phyloP scores from a whole-genome alignment of 2,329 filamentous ascomycete genomes.

The Acrodontium crateriforme region DNA sequence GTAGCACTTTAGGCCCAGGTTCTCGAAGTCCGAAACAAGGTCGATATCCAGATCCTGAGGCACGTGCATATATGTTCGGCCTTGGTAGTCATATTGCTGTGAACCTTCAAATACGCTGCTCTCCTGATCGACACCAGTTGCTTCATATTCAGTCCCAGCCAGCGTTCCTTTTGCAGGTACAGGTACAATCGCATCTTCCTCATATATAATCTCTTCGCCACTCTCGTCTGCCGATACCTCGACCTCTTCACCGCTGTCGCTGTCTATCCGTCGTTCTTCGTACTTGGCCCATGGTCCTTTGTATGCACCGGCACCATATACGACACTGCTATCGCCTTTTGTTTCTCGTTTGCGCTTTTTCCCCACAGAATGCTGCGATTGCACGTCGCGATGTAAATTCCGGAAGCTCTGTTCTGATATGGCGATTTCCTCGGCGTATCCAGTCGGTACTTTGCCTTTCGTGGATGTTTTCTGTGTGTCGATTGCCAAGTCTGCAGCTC shows the following conservation, averaged over 20 bases:
- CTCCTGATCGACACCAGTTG: conserved; percentile 42
- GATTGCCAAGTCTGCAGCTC: conserved; percentile 13
- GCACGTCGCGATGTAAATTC: conserved; percentile 69
- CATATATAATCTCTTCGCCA: conserved; percentile 60
- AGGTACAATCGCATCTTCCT: conserved; percentile 56
- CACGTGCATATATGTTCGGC: conserved; percentile 93
- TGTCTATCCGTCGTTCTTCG: conserved; percentile 55
- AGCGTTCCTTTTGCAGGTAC: conserved; percentile 34
- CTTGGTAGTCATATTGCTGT: conserved; percentile 80
- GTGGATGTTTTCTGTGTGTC: conserved; percentile 22
- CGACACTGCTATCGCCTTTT: conserved; percentile 71
- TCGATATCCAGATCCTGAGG: conserved; percentile 83
- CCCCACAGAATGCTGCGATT: conserved; percentile 31
- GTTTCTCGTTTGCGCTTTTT: conserved; percentile 73
- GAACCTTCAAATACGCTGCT: conserved; percentile 77
- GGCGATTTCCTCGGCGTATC: conserved; percentile 73
- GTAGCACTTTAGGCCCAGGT: conserved; percentile 41
- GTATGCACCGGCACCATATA: conserved; percentile 79
- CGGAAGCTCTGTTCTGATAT: conserved; percentile 87
- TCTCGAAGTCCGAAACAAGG: conserved; percentile 64
- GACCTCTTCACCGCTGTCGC: conserved; percentile 57
- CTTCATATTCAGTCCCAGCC: conserved; percentile 41
- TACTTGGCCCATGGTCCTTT: conserved; percentile 92
- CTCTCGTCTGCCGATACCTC: conserved; percentile 59
- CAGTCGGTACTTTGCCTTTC: conserved; percentile 46